Conservation (phyloP, 495 filamentous ascomycete species). For the Neurospora sp. region DNA sequence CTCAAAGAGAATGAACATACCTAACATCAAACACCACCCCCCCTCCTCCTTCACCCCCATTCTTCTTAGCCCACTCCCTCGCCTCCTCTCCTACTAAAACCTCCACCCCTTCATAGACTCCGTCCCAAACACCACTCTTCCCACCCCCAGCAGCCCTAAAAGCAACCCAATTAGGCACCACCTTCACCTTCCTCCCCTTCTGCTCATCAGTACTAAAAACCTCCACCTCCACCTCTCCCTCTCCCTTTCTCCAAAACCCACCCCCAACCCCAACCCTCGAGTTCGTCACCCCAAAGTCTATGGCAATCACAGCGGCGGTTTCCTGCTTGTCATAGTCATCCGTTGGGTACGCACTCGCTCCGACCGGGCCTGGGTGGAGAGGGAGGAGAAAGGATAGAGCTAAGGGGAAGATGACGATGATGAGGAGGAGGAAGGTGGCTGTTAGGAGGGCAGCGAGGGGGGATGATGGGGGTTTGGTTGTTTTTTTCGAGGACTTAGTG, state of each 20-base stretch:
- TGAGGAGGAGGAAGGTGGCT: not conserved
- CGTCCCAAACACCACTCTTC: not conserved
- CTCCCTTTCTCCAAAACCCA: slow-evolving; percentile 71
- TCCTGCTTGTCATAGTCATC: not conserved
- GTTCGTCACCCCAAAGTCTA: slow-evolving; percentile 96
- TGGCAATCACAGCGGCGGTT: slow-evolving; percentile 62
- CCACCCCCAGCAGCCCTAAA: slow-evolving; percentile 53
- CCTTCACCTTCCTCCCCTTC: no score
- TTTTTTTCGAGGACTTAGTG: not conserved
- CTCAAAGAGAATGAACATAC: not conserved
- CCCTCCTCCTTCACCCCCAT: not conserved
- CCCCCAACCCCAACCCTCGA: slow-evolving; percentile 78
- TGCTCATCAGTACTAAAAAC: slow-evolving; percentile 39
- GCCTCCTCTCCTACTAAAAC: not conserved
- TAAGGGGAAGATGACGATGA: not conserved
- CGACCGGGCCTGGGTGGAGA: not conserved
- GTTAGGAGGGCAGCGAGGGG: not conserved
- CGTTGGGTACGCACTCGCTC: not conserved
- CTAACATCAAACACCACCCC: not conserved
- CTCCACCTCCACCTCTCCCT: slow-evolving; percentile 88
- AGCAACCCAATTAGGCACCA: slow-evolving; percentile 78
- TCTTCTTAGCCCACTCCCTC: not conserved
- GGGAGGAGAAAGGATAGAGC: not conserved
- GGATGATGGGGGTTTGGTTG: not conserved
- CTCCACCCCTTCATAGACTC: not conserved